Conservation (phyloP, 352 stramenopile genomes). For the Pythium coloratum region DNA sequence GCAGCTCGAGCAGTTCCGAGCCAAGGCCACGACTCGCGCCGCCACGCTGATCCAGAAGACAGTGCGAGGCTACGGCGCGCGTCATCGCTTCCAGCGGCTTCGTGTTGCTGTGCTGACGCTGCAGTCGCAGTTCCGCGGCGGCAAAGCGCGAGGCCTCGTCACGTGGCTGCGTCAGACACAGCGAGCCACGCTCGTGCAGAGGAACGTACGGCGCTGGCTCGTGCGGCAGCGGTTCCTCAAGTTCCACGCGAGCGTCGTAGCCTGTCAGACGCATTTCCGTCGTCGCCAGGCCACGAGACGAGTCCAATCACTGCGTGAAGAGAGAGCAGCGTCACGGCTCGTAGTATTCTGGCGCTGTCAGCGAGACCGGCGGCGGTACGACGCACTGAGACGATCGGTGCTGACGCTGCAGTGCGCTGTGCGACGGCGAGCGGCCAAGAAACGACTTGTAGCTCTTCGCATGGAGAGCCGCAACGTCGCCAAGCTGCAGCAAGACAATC, state of each 20-base stretch:
- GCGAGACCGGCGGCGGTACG: constrained; percentile 34
- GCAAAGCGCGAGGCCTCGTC: constrained; percentile 36
- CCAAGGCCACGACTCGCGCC: constrained; percentile 30
- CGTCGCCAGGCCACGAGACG: constrained; percentile 34
- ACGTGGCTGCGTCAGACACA: constrained; percentile 40
- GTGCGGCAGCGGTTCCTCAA: constrained; percentile 31
- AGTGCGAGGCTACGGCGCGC: constrained; percentile 46
- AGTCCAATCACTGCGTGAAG: constrained; percentile 46
- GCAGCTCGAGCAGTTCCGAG: constrained; percentile 80
- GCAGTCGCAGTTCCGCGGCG: constrained; percentile 45
- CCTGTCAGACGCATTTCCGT: constrained; percentile 52
- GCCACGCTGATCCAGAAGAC: constrained; percentile 57
- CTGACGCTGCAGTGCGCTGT: constrained; percentile 59
- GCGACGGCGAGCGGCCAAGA: constrained; percentile 41
- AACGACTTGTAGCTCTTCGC: constrained; percentile 42
- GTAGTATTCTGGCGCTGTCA: constrained; percentile 41
- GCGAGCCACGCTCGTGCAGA: constrained; percentile 44
- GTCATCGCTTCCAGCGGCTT: constrained; percentile 37
- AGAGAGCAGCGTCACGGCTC: constrained; percentile 43
- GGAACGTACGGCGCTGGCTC: constrained; percentile 41
- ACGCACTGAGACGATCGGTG: constrained; percentile 29
- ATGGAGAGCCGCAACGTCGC: constrained; percentile 71
- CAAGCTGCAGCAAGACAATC: constrained; percentile 77
- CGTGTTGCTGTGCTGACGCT: constrained; percentile 39
- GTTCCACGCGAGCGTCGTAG: constrained; percentile 41